Evolutionary conservation across 31 red algal genomes (phyloP), one percentile per base, ranked within the genome.

Genomic region (Endocladia muricata): DNA sequence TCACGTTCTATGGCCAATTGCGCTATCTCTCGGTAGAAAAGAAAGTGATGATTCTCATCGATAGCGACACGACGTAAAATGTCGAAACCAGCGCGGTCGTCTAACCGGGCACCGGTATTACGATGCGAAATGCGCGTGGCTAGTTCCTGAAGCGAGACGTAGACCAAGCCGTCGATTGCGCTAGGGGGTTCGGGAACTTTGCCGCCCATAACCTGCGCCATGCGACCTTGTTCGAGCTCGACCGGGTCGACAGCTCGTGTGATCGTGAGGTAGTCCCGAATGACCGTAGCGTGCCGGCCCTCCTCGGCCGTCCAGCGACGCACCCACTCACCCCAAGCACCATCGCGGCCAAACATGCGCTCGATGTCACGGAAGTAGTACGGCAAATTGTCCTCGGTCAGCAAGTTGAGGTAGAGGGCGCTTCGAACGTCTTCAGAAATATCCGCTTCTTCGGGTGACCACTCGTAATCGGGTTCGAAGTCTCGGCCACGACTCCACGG

Each of bases 301-400:
- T 64, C 60, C 25, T 64, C 60, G 25, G 60, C 60, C 13, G 60
- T 64, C 60, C 60, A 64, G 25, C 60, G 60, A 17, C 60, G 60
- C 13, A 28, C 25, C 60, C 60, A 64, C 60, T 28, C 17, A 13
- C 17, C 60, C 13, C 13, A 22, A 11, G 60, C 60, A 28, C 17
- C 13, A 11, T 28, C 26, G 11, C 26, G 11, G 25, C 17, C 17
- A 30, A 28, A 15, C 13, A 15, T 15, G n/a, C 60, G 13, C 60
- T 15, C 60, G 25, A 64, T 64, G 13, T 15, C 60, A 28, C 25
- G 25, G 60, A 22, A 28, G 25, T 64, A 64, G 60, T 64, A 64
- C n/a, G 60, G 60, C 60, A 64, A 23, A 23, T 64, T 64, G 60
- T 64, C 60, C 25, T 64, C 60, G 60, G 60, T 64, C 15, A 64